phyloP scores from a whole-genome alignment of 495 filamentous ascomycete species.

The Lindgomyces ingoldianus region DNA sequence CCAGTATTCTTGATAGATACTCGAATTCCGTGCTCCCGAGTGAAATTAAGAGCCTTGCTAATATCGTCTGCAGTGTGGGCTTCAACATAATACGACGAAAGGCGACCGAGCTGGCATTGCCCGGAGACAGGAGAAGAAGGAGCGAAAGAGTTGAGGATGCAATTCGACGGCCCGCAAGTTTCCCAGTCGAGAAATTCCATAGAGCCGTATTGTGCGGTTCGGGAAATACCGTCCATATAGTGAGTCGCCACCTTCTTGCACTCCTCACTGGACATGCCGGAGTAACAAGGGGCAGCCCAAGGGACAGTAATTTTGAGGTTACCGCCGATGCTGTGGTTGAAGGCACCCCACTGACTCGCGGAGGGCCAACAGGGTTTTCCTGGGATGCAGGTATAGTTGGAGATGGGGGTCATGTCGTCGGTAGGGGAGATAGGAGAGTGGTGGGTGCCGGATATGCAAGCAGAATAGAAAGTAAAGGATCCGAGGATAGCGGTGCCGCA shows the following conservation, averaged over 20 bases:
- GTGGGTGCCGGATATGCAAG: not conserved
- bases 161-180: slow-evolving; percentile 25
- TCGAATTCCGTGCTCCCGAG: slow-evolving; percentile 32
- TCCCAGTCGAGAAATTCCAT: slow-evolving; percentile 38
- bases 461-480: not conserved
- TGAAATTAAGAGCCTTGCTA: slow-evolving; percentile 29
- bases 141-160: slow-evolving; percentile 20
- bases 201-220: slow-evolving; percentile 29
- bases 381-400: slow-evolving; percentile 30
- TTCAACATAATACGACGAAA: slow-evolving; percentile 35
- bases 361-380: slow-evolving; percentile 31
- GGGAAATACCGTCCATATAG: slow-evolving; percentile 24
- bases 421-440: not conserved
- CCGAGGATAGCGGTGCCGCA: not conserved
- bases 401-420: not conserved
- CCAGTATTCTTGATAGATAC: slow-evolving; percentile 39
- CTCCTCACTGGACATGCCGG: not conserved
- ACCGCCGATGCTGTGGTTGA: slow-evolving; percentile 35
- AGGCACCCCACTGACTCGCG: slow-evolving; percentile 23
- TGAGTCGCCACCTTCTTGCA: slow-evolving; percentile 6
- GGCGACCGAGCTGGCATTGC: slow-evolving; percentile 27
- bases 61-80: slow-evolving; percentile 25
- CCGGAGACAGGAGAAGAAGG: slow-evolving; percentile 22
- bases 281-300: slow-evolving; percentile 32
- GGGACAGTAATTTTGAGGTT: slow-evolving; percentile 31